Conservation (phyloP, 257 asterid species). For the Solanum lycopersicoides region DNA sequence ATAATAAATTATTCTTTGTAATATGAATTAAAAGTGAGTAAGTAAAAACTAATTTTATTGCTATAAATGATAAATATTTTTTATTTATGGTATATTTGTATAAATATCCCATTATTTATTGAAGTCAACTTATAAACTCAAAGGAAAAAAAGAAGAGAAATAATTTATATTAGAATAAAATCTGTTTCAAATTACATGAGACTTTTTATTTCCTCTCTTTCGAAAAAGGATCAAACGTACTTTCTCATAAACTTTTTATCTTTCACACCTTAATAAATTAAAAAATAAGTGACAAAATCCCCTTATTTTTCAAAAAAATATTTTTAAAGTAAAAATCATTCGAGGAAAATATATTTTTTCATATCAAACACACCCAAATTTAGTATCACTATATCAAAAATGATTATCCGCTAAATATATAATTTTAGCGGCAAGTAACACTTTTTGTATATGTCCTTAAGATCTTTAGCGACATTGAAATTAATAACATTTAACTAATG, state of each 20-base stretch:
- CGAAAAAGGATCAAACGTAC: not conserved
- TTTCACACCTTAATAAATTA: not conserved
- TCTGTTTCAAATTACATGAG: not conserved
- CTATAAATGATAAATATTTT: no score
- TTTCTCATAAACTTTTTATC: not conserved
- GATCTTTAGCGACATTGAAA: fast-evolving
- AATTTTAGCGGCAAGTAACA: no score
- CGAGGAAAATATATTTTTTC: no score
- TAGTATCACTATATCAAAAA: no score
- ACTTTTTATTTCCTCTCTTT: not conserved
- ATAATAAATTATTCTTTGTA: no score
- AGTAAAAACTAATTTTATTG: no score
- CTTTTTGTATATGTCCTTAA: no score
- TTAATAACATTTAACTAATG: no score
- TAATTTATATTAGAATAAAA: not conserved
- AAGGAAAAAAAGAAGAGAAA: not conserved
- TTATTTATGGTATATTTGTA: no score
- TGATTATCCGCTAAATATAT: no score
- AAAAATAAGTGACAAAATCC: not conserved
- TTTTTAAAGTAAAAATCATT: not conserved
- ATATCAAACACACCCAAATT: not conserved
- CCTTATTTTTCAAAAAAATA: not conserved
- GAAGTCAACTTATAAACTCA: not conserved
- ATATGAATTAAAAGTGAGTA: no score
- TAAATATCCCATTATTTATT: not conserved